These are phyloP conservation scores for Kodamaea fungicola DNA, from an alignment of 1,139 yeast genomes.

Conservation along the genomic window DNA sequence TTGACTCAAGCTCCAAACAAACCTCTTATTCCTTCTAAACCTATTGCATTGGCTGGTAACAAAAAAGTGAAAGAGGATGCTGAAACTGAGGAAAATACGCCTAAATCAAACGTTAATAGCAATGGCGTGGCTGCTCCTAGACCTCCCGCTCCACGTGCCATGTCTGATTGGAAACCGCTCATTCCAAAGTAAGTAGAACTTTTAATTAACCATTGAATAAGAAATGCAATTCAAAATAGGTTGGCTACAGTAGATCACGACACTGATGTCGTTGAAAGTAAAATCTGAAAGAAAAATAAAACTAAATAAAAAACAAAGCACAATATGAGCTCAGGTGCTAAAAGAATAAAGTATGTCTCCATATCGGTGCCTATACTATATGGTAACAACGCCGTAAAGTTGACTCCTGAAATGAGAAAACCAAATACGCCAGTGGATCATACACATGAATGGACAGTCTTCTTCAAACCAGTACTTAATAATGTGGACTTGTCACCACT, in stretches of 20 bases:
- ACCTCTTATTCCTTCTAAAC: conserved; percentile 40
- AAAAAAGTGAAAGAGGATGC: conserved; percentile 12
- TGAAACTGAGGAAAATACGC: background rate
- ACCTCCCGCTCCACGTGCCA: conserved; percentile 17
- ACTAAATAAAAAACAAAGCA: background rate
- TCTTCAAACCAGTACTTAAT: conserved; percentile 77
- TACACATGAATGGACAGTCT: conserved; percentile 95
- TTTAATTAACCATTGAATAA: too few species aligned
- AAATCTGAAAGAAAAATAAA: background rate
- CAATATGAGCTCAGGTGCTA: conserved; percentile 19
- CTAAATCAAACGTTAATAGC: conserved; percentile 1
- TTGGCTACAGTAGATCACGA: too few species aligned
- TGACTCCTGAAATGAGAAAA: conserved; percentile 59
- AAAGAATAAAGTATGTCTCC: conserved; percentile 62
- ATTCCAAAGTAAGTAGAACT: conserved; percentile 39
- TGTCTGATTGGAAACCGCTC: conserved; percentile 58
- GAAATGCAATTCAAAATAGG: too few species aligned
- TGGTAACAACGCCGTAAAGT: conserved; percentile 81
- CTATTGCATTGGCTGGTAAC: conserved; percentile 23
- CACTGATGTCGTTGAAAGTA: background rate
- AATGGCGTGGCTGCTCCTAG: conserved; percentile 6
- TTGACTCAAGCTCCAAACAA: conserved; percentile 7
- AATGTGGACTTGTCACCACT: conserved; percentile 75
- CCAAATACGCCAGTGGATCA: conserved; percentile 82
- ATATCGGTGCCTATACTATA: conserved; percentile 81